Conservation (phyloP, 441 rosid genomes). For the Euphorbia schlechtendalii region DNA sequence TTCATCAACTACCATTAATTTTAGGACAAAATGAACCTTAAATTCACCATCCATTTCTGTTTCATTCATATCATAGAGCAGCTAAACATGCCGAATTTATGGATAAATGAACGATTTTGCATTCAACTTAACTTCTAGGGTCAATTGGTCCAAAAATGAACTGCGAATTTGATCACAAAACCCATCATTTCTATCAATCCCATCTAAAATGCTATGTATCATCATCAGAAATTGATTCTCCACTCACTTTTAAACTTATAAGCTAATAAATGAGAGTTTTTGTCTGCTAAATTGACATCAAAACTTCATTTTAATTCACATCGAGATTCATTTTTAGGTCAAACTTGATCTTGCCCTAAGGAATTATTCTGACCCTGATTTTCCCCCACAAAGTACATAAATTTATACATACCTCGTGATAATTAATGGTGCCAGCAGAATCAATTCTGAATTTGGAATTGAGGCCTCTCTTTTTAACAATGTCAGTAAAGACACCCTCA, state of each 20-base stretch:
- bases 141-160: background rate
- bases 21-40: too few relatives aligned
- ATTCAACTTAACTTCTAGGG: background rate
- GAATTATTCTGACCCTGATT: too few relatives aligned
- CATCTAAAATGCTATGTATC: background rate
- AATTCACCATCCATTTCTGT: background rate
- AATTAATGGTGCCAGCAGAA: constrained; percentile 84
- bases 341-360: too few relatives aligned
- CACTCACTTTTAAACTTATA: too few relatives aligned
- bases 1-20: background rate
- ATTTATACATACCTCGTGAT: constrained; percentile 56
- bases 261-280: too few relatives aligned
- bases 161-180: background rate
- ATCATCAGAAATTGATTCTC: background rate
- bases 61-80: background rate
- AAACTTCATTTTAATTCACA: background rate
- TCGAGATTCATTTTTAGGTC: too few relatives aligned
- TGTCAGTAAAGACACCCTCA: constrained; percentile 79
- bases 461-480: constrained; percentile 65
- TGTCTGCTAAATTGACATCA: background rate
- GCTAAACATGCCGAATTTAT: background rate
- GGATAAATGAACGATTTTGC: background rate
- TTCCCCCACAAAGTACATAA: background rate
- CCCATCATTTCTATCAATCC: background rate
- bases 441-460: constrained; percentile 64